A percentile compares a stretch with the other conserved stretches of the same genome.
Conservation (phyloP, 176 grass and related monocot species). For the Canna indica region DNA sequence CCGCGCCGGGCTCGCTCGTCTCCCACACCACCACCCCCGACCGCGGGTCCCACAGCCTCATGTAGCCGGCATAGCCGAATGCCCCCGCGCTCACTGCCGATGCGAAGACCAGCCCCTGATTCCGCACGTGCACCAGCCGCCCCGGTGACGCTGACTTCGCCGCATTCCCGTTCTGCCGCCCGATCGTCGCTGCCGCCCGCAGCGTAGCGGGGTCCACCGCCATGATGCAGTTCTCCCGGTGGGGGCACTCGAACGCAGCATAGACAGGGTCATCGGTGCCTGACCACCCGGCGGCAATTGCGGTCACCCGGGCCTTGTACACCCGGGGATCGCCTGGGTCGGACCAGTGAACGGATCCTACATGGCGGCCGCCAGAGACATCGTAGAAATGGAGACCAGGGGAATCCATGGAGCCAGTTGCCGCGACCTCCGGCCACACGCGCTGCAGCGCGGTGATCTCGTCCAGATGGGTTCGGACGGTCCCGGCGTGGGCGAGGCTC, state of each 20-base stretch:
- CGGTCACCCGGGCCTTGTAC: slow-evolving; percentile 51
- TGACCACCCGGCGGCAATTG: slow-evolving; percentile 42
- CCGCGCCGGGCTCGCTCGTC: slow-evolving; percentile 72
- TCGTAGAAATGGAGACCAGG: slow-evolving; percentile 70
- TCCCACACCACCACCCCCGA: slow-evolving; percentile 76
- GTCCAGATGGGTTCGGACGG: slow-evolving; percentile 67
- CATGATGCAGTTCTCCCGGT: slow-evolving; percentile 78
- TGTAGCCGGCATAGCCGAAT: slow-evolving; percentile 91
- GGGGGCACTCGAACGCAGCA: slow-evolving; percentile 65
- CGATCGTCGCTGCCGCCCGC: slow-evolving; percentile 52
- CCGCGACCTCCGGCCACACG: slow-evolving; percentile 33
- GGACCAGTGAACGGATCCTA: slow-evolving; percentile 49
- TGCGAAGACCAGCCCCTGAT: slow-evolving; percentile 52
- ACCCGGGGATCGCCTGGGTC: slow-evolving; percentile 55
- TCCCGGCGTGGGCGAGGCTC: slow-evolving; percentile 34
- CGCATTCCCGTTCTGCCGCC: slow-evolving; percentile 64
- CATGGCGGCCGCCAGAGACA: slow-evolving; percentile 39
- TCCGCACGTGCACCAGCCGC: slow-evolving; percentile 49
- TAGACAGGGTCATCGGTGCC: slow-evolving; percentile 34
- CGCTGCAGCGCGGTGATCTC: slow-evolving; percentile 43
- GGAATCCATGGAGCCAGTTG: slow-evolving; percentile 35
- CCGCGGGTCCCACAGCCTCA: slow-evolving; percentile 74
- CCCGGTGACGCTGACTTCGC: slow-evolving; percentile 54
- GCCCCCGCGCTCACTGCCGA: slow-evolving; percentile 57
- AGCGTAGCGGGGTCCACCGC: slow-evolving; percentile 54